Percentiles rank a stretch among this genome's conserved stretches.
phyloP scores from a whole-genome alignment of 768 basidiomycete genomes.

The Leccinellum luteum region DNA sequence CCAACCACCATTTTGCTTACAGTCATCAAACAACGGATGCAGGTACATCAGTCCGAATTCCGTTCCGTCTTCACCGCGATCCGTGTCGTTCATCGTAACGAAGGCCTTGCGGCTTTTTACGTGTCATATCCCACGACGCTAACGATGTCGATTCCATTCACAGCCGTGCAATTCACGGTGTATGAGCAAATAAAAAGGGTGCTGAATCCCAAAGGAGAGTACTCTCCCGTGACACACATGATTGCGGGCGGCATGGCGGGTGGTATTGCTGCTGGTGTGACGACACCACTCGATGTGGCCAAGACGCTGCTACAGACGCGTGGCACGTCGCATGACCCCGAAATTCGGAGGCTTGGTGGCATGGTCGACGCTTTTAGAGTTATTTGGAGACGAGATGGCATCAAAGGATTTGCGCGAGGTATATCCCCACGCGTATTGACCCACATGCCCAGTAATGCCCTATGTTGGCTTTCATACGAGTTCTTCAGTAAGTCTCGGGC shows the following conservation, averaged over 20 bases:
- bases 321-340: slow-evolving; percentile 80
- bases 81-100: slow-evolving; percentile 74
- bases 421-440: slow-evolving; percentile 90
- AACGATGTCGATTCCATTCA: slow-evolving; percentile 95
- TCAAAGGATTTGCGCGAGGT: slow-evolving; percentile 83
- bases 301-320: slow-evolving; percentile 97
- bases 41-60: slow-evolving; percentile 91
- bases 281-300: slow-evolving; percentile 95
- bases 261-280: slow-evolving; percentile 91
- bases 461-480: slow-evolving; percentile 97
- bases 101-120: slow-evolving; percentile 92
- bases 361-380: slow-evolving; percentile 87
- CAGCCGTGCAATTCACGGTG: slow-evolving; percentile 95
- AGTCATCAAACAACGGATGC: slow-evolving; percentile 99
- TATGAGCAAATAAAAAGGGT: slow-evolving; percentile 90
- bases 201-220: slow-evolving; percentile 81
- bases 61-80: slow-evolving; percentile 87
- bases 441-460: slow-evolving; percentile 93
- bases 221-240: slow-evolving; percentile 93
- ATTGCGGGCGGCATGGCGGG: slow-evolving; percentile 90
- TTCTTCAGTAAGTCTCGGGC: slow-evolving; percentile 82
- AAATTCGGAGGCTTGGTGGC: slow-evolving; percentile 80
- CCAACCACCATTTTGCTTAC: slow-evolving; percentile 19
- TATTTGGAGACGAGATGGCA: slow-evolving; percentile 83
- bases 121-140: slow-evolving; percentile 98